Conservation (phyloP, 805 yeast species). For the Debaryomyces maramus region DNA sequence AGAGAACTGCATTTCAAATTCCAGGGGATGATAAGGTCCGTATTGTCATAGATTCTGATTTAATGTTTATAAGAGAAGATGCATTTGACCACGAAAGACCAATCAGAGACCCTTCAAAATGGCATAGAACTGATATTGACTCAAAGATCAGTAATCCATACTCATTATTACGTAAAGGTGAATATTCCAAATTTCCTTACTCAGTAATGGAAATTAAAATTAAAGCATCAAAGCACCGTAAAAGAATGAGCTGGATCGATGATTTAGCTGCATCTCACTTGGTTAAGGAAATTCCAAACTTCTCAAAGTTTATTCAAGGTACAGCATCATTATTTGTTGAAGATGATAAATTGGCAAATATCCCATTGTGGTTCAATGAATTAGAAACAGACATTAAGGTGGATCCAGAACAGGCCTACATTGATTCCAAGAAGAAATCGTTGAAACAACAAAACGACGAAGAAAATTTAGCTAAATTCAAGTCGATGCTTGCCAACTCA, state of each 20-base stretch:
- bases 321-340: constrained; percentile 84
- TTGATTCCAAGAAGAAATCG: constrained; percentile 58
- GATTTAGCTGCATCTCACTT: constrained; percentile 81
- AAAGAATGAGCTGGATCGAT: constrained; percentile 73
- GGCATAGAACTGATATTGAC: constrained; percentile 95
- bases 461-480: constrained; percentile 43
- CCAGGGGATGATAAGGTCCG: constrained; percentile 96
- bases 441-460: constrained; percentile 49
- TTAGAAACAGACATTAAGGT: constrained; percentile 69
- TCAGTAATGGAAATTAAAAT: constrained; percentile 85
- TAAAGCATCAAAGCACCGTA: constrained; percentile 37
- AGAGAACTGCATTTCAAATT: constrained; percentile 94
- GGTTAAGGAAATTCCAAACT: constrained; percentile 91
- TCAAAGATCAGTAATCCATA: constrained; percentile 68
- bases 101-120: constrained; percentile 78
- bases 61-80: constrained; percentile 87
- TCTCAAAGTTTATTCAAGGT: constrained; percentile 92
- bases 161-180: constrained; percentile 79
- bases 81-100: constrained; percentile 82
- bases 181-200: constrained; percentile 78
- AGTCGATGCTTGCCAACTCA: constrained; percentile 35
- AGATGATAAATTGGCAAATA: constrained; percentile 82
- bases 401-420: constrained; percentile 77
- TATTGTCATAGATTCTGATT: constrained; percentile 86
- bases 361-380: constrained; percentile 95